These are phyloP conservation scores for Acer campestre DNA, from an alignment of 345 rosid genomes.

Conservation along the genomic window DNA sequence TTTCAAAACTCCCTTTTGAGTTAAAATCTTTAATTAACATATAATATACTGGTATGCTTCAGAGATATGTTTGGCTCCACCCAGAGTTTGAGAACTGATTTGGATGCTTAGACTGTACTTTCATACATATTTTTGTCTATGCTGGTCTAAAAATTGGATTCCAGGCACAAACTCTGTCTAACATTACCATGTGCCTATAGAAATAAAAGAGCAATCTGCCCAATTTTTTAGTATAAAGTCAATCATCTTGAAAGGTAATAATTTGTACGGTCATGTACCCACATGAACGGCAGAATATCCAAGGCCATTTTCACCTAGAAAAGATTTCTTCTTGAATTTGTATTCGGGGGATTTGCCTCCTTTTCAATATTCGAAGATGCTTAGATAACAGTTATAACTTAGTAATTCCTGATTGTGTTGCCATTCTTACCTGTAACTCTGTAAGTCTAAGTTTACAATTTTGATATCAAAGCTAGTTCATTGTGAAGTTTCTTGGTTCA, in stretches of 20 bases:
- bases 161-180: neutral
- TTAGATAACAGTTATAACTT: too few relatives aligned
- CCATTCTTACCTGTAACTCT: too few relatives aligned
- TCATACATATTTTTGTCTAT: neutral
- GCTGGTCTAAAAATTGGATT: neutral
- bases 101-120: neutral
- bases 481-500: too few relatives aligned
- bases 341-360: neutral
- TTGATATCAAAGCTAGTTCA: too few relatives aligned
- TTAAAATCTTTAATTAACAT: neutral
- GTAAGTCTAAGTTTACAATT: too few relatives aligned
- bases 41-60: neutral
- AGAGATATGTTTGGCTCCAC: neutral
- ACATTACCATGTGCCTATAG: neutral
- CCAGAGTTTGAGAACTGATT: conserved; percentile 10
- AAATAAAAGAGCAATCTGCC: neutral
- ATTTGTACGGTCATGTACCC: neutral
- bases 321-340: neutral
- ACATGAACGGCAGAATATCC: neutral
- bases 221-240: neutral
- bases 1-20: neutral
- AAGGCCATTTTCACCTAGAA: neutral
- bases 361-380: too few relatives aligned
- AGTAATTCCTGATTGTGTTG: too few relatives aligned
- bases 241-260: neutral